Percentiles rank a stretch among this genome's conserved stretches.
phyloP scores from a whole-genome alignment of 2,329 filamentous ascomycete genomes.

The Alternaria triticimaculans region DNA sequence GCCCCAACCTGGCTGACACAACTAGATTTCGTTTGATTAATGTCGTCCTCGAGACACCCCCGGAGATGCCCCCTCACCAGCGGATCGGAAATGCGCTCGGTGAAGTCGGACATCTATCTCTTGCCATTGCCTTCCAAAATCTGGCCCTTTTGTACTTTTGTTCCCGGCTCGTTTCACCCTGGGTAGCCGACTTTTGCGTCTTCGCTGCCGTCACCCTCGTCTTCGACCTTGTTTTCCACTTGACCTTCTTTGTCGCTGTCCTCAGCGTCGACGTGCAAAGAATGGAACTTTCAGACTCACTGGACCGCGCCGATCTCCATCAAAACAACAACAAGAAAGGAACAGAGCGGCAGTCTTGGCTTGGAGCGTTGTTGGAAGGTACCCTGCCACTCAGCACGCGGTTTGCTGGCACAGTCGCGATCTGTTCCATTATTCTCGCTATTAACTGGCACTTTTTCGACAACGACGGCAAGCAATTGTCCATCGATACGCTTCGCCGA shows the following conservation, averaged over 20 bases:
- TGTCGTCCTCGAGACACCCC: constrained; percentile 73
- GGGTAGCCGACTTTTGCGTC: constrained; percentile 76
- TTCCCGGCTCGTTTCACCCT: constrained; percentile 71
- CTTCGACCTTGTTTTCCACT: constrained; percentile 78
- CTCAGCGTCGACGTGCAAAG: constrained; percentile 79
- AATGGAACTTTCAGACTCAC: constrained; percentile 75
- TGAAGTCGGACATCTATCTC: constrained; percentile 72
- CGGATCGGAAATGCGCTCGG: constrained; percentile 78
- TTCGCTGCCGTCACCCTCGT: constrained; percentile 77
- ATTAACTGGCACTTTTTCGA: constrained; percentile 82
- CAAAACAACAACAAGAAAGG: constrained; percentile 57
- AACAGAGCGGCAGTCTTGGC: constrained; percentile 61
- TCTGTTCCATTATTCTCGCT: constrained; percentile 73
- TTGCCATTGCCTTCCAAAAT: constrained; percentile 73
- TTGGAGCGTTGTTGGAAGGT: constrained; percentile 68
- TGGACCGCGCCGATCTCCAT: constrained; percentile 55
- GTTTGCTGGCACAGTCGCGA: constrained; percentile 75
- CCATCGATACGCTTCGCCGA: constrained; percentile 29
- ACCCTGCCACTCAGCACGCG: constrained; percentile 72
- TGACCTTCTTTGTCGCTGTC: constrained; percentile 81
- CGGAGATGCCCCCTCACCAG: constrained; percentile 70
- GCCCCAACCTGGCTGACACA: constrained; percentile 13
- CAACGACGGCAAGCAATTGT: constrained; percentile 54
- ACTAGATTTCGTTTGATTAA: constrained; percentile 75
- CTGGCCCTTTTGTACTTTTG: constrained; percentile 69